These are phyloP conservation scores for Blastomyces silverae DNA, from an alignment of 2,329 filamentous ascomycete genomes.

Conservation along the genomic window DNA sequence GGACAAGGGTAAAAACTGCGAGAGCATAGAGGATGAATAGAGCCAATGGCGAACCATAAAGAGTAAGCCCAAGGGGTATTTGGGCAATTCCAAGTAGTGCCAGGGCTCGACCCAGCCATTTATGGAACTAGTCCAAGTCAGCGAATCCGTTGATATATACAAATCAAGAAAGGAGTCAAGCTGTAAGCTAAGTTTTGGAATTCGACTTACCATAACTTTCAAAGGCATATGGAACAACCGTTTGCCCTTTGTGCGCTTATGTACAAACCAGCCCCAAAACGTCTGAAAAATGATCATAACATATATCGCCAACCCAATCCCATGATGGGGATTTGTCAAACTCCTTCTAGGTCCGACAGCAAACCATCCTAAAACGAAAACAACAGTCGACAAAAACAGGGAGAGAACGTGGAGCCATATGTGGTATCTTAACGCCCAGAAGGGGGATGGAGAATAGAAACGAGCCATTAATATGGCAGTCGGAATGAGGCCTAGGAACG, in stretches of 20 bases:
- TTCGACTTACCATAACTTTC: slow-evolving; percentile 48
- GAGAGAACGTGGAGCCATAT: slow-evolving; percentile 59
- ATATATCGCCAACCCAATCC: slow-evolving; percentile 59
- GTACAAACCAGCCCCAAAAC: slow-evolving; percentile 53
- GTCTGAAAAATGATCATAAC: slow-evolving; percentile 54
- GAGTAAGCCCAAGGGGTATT: slow-evolving; percentile 76
- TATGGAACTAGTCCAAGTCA: slow-evolving; percentile 58
- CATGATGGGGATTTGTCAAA: slow-evolving; percentile 60
- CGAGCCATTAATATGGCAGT: slow-evolving; percentile 54
- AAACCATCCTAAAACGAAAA: slow-evolving; percentile 57
- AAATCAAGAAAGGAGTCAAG: slow-evolving; percentile 13
- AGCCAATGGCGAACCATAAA: slow-evolving; percentile 82
- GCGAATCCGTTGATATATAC: neutral
- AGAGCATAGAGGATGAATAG: slow-evolving; percentile 82
- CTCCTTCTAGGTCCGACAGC: slow-evolving; percentile 56
- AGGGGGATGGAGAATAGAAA: slow-evolving; percentile 52
- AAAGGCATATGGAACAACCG: slow-evolving; percentile 50
- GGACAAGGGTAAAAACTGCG: slow-evolving; percentile 64
- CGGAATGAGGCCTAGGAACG: slow-evolving; percentile 56
- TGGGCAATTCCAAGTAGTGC: slow-evolving; percentile 79
- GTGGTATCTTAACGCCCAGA: slow-evolving; percentile 53
- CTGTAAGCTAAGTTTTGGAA: neutral
- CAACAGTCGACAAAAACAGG: slow-evolving; percentile 54
- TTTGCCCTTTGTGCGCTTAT: slow-evolving; percentile 48
- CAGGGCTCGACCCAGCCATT: slow-evolving; percentile 74